Evolutionary conservation across 208 protist species (phyloP).

Genomic region (Leishmania gerbilli): DNA sequence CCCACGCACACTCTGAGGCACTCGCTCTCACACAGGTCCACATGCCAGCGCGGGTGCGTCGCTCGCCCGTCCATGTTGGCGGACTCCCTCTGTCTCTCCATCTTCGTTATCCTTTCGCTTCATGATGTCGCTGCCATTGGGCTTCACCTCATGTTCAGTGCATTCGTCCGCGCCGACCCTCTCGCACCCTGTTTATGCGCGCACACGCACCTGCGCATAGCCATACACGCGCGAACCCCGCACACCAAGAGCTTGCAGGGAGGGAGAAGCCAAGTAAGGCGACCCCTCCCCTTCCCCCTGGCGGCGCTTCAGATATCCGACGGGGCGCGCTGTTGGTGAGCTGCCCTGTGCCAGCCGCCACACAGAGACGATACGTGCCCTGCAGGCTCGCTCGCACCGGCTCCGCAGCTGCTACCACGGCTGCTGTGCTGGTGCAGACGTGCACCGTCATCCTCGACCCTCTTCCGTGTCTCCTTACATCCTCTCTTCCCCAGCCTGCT

Average conservation of each 20-base stretch:
- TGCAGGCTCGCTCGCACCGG: neutral
- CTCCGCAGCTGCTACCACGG: neutral
- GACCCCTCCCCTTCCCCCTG: neutral
- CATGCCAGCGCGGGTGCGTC: neutral
- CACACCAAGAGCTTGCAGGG: neutral
- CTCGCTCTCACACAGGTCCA: neutral
- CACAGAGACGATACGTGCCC: neutral
- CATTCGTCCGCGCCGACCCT: too few species aligned
- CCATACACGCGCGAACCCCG: neutral
- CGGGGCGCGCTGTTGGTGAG: neutral
- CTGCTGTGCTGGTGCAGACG: neutral
- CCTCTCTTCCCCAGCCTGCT: neutral
- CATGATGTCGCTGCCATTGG: neutral
- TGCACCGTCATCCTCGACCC: neutral
- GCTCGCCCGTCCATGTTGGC: neutral
- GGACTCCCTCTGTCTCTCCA: neutral
- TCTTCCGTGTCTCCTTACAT: neutral
- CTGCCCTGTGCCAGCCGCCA: neutral
- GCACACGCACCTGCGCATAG: neutral
- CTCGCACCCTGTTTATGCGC: neutral
- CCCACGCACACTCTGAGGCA: neutral
- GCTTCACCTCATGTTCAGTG: neutral
- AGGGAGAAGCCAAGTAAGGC: neutral
- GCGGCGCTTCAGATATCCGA: neutral
- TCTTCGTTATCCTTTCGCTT: neutral